Evolutionary conservation across 139 green algal genomes (phyloP).

Genomic region (Yamagishiella unicocca): DNA sequence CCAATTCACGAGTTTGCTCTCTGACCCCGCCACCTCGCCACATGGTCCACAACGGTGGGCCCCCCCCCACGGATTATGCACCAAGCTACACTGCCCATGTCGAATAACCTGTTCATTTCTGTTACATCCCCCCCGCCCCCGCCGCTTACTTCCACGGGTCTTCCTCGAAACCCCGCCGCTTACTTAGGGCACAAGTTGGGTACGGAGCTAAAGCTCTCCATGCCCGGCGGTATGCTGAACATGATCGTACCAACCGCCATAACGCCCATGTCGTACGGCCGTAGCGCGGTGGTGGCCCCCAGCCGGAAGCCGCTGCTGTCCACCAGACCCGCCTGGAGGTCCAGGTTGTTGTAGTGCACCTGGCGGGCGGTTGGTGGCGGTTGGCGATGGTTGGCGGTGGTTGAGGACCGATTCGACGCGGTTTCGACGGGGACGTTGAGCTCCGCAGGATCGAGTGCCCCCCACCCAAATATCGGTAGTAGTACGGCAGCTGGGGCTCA

Average conservation of each 20-base stretch:
- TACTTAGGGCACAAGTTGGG: slow-evolving; percentile 35
- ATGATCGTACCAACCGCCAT: slow-evolving; percentile 8
- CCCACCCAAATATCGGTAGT: not conserved
- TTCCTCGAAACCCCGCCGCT: too few relatives aligned
- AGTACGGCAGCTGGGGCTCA: not conserved
- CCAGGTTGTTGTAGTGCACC: slow-evolving; percentile 41
- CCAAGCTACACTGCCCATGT: too few relatives aligned
- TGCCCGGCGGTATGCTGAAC: slow-evolving; percentile 6
- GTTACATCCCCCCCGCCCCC: too few relatives aligned
- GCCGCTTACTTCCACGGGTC: too few relatives aligned
- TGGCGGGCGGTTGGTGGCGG: not conserved
- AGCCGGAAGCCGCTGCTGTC: slow-evolving; percentile 34
- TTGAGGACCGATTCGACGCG: too few relatives aligned
- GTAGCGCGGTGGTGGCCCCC: not conserved
- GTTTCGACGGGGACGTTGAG: too few relatives aligned
- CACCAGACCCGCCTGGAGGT: not conserved
- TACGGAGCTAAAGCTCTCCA: not conserved
- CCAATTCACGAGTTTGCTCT: too few relatives aligned
- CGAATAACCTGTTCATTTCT: too few relatives aligned
- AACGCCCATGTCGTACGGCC: slow-evolving; percentile 43
- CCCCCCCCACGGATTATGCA: too few relatives aligned
- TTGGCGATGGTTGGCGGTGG: too few relatives aligned
- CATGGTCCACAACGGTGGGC: too few relatives aligned
- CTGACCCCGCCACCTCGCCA: too few relatives aligned
- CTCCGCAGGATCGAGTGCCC: not conserved